phyloP scores from a whole-genome alignment of 768 basidiomycete species.

The Heimioporus sp. region DNA sequence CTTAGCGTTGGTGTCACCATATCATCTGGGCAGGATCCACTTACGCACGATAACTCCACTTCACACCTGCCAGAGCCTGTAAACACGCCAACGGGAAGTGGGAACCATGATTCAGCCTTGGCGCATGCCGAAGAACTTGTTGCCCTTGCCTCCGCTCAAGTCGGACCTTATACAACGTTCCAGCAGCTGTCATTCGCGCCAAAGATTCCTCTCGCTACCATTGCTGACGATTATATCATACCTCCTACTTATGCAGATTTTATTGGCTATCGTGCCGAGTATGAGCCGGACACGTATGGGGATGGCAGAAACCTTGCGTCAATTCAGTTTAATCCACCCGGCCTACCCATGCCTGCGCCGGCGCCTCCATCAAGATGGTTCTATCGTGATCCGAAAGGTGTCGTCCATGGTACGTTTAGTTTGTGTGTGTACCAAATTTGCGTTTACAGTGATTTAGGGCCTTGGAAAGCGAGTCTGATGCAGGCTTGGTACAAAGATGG shows the following conservation, averaged over 20 bases:
- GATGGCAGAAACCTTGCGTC: constrained; percentile 49
- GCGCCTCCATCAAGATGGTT: constrained; percentile 74
- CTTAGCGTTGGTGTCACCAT: constrained; percentile 64
- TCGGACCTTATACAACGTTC: constrained; percentile 88
- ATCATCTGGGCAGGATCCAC: constrained; percentile 37
- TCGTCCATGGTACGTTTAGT: constrained; percentile 63
- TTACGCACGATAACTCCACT: constrained; percentile 27
- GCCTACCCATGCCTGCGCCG: constrained; percentile 68
- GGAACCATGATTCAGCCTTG: constrained; percentile 33
- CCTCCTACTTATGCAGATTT: constrained; percentile 87
- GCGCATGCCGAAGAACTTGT: constrained; percentile 65
- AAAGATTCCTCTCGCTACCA: constrained; percentile 81
- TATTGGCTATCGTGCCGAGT: constrained; percentile 60
- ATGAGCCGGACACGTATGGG: constrained; percentile 56
- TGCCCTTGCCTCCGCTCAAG: constrained; percentile 64
- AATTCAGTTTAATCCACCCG: constrained; percentile 76
- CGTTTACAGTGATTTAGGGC: constrained; percentile 46
- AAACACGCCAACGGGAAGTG: constrained; percentile 30
- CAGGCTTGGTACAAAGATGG: constrained; percentile 89
- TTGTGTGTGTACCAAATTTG: background rate
- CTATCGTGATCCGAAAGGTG: constrained; percentile 80
- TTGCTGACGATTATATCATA: constrained; percentile 89
- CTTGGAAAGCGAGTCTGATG: constrained; percentile 87
- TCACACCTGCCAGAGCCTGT: constrained; percentile 24
- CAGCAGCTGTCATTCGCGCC: constrained; percentile 87